Conservation (phyloP, 2,329 filamentous ascomycete species). For the Aspergillus hortae region DNA sequence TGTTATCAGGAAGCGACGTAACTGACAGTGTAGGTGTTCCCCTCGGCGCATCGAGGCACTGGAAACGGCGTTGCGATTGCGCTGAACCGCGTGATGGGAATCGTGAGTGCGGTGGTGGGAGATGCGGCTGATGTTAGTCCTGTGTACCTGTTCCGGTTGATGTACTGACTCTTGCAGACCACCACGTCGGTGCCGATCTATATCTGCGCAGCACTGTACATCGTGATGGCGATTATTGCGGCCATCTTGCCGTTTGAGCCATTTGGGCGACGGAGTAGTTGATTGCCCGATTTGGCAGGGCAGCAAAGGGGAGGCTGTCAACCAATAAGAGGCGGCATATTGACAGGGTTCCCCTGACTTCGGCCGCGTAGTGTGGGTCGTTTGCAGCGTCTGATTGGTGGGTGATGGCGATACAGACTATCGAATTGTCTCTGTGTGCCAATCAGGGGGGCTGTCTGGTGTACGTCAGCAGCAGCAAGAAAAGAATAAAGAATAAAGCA, state of each 20-base stretch:
- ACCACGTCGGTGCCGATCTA: conserved; percentile 34
- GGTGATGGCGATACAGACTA: too few species aligned
- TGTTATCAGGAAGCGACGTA: not conserved
- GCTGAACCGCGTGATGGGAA: not conserved
- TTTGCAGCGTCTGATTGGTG: too few species aligned
- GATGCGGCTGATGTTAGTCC: not conserved
- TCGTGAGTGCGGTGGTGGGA: not conserved
- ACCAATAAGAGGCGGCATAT: not conserved
- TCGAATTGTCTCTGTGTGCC: too few species aligned
- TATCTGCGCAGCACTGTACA: conserved; percentile 34
- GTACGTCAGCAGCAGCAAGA: too few species aligned
- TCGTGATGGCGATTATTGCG: conserved; percentile 32
- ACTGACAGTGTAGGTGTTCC: conserved; percentile 15
- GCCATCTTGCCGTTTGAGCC: not conserved
- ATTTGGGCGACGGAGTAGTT: not conserved
- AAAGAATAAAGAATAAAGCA: too few species aligned
- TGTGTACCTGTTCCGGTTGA: not conserved
- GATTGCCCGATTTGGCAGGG: not conserved
- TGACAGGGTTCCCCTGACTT: too few species aligned
- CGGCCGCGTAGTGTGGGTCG: too few species aligned
- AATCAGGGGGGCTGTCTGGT: too few species aligned
- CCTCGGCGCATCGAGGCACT: conserved; percentile 63
- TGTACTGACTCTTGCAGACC: conserved; percentile 13
- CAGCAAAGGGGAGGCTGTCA: not conserved
- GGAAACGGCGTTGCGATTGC: conserved; percentile 71